Conservation (phyloP, 139 green algal genomes). For the Ettlia oleoabundans region DNA sequence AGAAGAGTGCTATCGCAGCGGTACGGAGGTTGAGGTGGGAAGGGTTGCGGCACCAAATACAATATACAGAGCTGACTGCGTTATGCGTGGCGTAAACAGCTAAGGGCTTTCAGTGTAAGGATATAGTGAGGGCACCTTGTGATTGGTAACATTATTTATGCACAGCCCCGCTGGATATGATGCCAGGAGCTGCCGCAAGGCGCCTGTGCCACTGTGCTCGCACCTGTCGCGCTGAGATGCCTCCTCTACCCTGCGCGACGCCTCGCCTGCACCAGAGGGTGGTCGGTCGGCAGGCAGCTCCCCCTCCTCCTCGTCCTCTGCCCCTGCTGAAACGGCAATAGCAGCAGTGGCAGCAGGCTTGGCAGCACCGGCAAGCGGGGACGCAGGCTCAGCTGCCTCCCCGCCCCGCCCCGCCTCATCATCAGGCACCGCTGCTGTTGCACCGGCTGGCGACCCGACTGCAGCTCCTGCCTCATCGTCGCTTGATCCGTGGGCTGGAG, state of each 20-base stretch:
- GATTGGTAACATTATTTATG: no score
- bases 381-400: not conserved
- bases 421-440: constrained; percentile 5
- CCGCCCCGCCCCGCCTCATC: not conserved
- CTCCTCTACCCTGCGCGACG: not conserved
- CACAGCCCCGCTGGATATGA: no score
- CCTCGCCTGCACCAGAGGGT: not conserved
- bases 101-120: no score
- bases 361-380: constrained; percentile 6
- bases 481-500: constrained; percentile 4
- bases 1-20: no score
- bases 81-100: no score
- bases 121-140: no score
- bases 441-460: not conserved
- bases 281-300: constrained; percentile 9
- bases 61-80: not conserved
- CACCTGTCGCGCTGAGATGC: not conserved
- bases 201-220: no score
- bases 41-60: no score
- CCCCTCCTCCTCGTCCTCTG: constrained; percentile 14
- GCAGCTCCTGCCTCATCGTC: constrained; percentile 10
- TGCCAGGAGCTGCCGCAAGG: no score
- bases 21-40: no score
- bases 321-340: constrained; percentile 3
- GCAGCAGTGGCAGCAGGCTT: constrained; percentile 16